phyloP scores from a whole-genome alignment of 2,329 filamentous ascomycete species.

The Aspergillus novofumigatus region DNA sequence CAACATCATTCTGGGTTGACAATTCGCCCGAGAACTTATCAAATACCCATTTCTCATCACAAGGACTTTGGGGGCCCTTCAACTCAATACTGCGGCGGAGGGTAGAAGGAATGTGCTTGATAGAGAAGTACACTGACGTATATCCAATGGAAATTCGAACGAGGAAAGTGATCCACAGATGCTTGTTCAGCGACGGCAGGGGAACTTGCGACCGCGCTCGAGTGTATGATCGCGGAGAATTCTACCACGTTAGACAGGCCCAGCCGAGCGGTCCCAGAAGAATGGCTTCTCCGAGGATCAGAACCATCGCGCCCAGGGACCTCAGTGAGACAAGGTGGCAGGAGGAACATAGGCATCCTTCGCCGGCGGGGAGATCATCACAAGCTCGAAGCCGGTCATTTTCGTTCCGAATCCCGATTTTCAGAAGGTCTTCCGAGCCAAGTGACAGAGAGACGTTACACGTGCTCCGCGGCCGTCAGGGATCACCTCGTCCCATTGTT shows the following conservation, averaged over 20 bases:
- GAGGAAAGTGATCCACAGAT: constrained; percentile 16
- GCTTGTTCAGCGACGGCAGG: constrained; percentile 11
- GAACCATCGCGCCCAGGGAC: constrained; percentile 8
- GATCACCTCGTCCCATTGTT: constrained; percentile 10
- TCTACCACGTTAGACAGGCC: constrained; percentile 11
- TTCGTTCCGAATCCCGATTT: constrained; percentile 12
- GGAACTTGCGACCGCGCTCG: constrained; percentile 10
- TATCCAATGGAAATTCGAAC: constrained; percentile 18
- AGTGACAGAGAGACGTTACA: not conserved
- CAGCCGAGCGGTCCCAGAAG: not conserved
- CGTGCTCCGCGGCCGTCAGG: constrained; percentile 5
- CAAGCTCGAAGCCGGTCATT: constrained; percentile 9
- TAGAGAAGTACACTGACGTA: constrained; percentile 12
- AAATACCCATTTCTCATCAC: not conserved
- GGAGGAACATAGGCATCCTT: not conserved
- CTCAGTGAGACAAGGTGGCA: not conserved
- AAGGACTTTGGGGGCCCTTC: not conserved
- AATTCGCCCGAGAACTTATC: not conserved
- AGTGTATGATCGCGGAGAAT: constrained; percentile 12
- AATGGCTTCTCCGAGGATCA: constrained; percentile 3
- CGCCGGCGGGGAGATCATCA: constrained; percentile 3
- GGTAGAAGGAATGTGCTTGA: constrained; percentile 13
- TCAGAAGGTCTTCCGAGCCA: constrained; percentile 6
- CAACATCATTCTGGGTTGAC: not conserved
- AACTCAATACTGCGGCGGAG: not conserved